Base-by-base conservation (phyloP, 805 yeast genomes). In the Wickerhamiella siamensis region DNA sequence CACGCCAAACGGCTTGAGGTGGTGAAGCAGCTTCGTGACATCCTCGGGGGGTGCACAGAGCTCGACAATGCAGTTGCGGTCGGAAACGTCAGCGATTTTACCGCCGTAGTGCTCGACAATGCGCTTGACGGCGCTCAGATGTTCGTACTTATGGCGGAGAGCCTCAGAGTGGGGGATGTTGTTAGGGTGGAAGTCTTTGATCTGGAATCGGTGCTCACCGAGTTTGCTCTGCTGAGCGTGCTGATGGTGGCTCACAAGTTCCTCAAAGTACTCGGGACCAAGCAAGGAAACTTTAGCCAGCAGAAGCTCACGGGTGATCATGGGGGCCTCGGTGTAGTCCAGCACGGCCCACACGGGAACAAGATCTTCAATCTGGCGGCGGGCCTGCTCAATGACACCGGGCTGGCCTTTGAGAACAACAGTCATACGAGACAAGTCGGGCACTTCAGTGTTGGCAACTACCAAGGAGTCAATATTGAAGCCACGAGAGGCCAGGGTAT, bases 241-340 rank as follows among this genome's bases (percentile, higher is more conserved):
- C 44, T 65, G 69, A 63, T 88, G 97, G 51, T 84, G 88, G 35
- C 87, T 83, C 52, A 88, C 74, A 51, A 91, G 72, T 55, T 88
- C 96, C 61, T 87, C 93, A 66, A 91, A 91, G 68, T 87, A 91
- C 66, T 91, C 98, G n/a, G 96, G 94, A 33, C 98, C 98, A 54
- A 91, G 69, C 47, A 91, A 69, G 5, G 96, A 86, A 38, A 91
- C 79, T 68, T 95, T 77, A 27, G 95, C 95, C 56, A 91, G 69
- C 43, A 91, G 69, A 55, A 91, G 71, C 67, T 91, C 98, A 62
- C 98, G 76, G 61, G 78, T 75, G 60, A 91, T 83, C 54, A 86
- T 83, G 57, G 88, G 83, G 20, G 95, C 77, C 54, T 83, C 74
- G 40, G 95, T 72, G 67, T 91, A 91, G 64, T 91, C 95, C 59